These are phyloP conservation scores for Gillenia trifoliata DNA, from an alignment of 306 rosid species.

Conservation along the genomic window DNA sequence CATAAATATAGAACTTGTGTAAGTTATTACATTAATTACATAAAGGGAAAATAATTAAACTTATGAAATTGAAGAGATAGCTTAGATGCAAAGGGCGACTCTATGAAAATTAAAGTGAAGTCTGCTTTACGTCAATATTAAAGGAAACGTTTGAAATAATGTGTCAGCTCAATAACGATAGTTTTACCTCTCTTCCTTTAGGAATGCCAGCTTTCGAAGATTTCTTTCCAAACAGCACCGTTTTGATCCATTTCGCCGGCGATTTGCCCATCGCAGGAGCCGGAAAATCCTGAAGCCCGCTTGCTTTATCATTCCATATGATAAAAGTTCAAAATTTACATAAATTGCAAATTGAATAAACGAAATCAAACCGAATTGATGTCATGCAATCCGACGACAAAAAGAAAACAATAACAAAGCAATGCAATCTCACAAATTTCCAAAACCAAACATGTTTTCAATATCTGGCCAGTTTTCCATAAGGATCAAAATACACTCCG, in stretches of 20 bases:
- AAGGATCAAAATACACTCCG: background rate
- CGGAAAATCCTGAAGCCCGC: constrained; percentile 19
- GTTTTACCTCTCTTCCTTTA: constrained; percentile 41
- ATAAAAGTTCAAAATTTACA: background rate
- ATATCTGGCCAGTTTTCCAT: background rate
- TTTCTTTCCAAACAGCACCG: constrained; percentile 73
- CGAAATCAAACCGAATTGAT: background rate
- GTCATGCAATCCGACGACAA: background rate
- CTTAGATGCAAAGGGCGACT: background rate
- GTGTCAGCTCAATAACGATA: background rate
- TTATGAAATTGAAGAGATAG: background rate
- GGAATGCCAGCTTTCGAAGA: constrained; percentile 60
- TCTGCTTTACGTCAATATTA: background rate
- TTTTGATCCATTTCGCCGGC: constrained; percentile 86
- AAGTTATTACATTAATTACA: background rate
- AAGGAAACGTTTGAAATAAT: background rate
- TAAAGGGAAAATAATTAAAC: background rate
- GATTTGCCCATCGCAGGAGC: constrained; percentile 71
- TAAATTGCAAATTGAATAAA: background rate
- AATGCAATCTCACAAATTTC: background rate
- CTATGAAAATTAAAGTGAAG: background rate
- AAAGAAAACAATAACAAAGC: background rate
- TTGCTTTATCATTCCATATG: constrained; percentile 10
- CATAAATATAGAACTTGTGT: constrained; percentile 2
- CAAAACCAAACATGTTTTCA: background rate